These are phyloP conservation scores for Chaetomiaceae sp. DNA, from an alignment of 2,329 filamentous ascomycete genomes.

Conservation along the genomic window DNA sequence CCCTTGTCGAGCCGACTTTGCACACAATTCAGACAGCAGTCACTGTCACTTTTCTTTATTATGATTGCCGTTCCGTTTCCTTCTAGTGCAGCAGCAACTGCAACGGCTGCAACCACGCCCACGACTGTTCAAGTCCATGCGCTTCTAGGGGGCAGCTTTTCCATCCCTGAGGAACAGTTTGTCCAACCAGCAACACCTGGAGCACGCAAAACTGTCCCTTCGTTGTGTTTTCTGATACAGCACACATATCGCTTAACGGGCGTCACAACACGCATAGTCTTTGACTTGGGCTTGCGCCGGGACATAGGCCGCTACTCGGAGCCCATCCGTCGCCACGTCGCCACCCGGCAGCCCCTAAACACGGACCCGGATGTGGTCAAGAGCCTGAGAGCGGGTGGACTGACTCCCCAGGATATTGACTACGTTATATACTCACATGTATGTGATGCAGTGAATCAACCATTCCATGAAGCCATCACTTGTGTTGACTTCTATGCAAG, in stretches of 20 bases:
- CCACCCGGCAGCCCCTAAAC: slow-evolving; percentile 38
- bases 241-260: slow-evolving; percentile 34
- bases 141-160: slow-evolving; percentile 33
- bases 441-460: not conserved
- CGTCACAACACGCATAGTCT: slow-evolving; percentile 38
- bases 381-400: slow-evolving; percentile 16
- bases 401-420: slow-evolving; percentile 21
- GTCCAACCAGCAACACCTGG: slow-evolving; percentile 37
- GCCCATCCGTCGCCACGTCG: slow-evolving; percentile 41
- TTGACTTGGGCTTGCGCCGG: slow-evolving; percentile 48
- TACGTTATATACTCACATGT: slow-evolving; percentile 41
- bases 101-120: not conserved
- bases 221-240: slow-evolving; percentile 46
- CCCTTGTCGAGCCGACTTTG: too few species aligned
- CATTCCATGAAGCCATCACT: not conserved
- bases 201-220: slow-evolving; percentile 44
- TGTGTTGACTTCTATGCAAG: not conserved
- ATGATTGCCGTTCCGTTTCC: too few species aligned
- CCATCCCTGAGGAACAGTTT: slow-evolving; percentile 41
- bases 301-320: slow-evolving; percentile 38
- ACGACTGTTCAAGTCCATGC: slow-evolving; percentile 15
- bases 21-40: too few species aligned
- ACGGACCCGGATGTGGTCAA: slow-evolving; percentile 36
- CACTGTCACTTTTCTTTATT: too few species aligned
- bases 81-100: too few species aligned